Percentiles rank a stretch among this genome's conserved stretches.
phyloP scores from a whole-genome alignment of 2,329 filamentous ascomycete genomes.

The Orbilia ellipsospora region DNA sequence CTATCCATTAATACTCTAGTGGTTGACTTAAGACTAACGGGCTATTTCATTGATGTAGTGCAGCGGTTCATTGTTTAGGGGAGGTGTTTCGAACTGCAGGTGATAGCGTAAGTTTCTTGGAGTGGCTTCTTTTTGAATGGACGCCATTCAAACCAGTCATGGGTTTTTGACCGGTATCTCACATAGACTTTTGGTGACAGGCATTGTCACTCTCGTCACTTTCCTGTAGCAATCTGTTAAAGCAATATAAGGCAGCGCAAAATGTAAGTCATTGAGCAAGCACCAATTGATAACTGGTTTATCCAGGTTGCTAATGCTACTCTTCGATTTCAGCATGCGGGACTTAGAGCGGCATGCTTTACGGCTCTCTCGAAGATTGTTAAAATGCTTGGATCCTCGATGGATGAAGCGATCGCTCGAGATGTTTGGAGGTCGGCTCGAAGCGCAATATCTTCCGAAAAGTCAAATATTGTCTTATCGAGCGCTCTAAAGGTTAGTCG shows the following conservation, averaged over 20 bases:
- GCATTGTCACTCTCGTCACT: constrained; percentile 74
- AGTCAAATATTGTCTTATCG: constrained; percentile 81
- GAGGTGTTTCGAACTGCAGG: constrained; percentile 91
- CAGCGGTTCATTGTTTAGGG: constrained; percentile 85
- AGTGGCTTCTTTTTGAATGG: constrained; percentile 16
- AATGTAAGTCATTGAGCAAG: constrained; percentile 62
- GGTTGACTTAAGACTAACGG: too few species aligned
- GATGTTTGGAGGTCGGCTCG: constrained; percentile 94
- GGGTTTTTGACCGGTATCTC: constrained; percentile 53
- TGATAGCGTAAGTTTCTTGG: constrained; percentile 71
- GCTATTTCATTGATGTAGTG: constrained; percentile 62
- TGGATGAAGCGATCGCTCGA: constrained; percentile 85
- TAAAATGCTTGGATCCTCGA: constrained; percentile 77
- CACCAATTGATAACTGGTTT: background rate
- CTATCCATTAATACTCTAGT: background rate
- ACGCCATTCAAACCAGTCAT: constrained; percentile 37
- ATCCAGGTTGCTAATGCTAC: constrained; percentile 9
- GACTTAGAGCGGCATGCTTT: constrained; percentile 81
- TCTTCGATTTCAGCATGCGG: constrained; percentile 70
- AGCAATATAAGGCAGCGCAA: constrained; percentile 80
- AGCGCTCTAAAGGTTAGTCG: constrained; percentile 57
- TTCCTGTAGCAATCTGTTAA: constrained; percentile 77
- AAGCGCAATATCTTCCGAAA: constrained; percentile 80
- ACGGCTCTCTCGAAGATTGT: constrained; percentile 79
- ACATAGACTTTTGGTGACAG: constrained; percentile 55